Evolutionary conservation across 257 asterid species (phyloP).

Genomic region (Cynanchum wilfordii): DNA sequence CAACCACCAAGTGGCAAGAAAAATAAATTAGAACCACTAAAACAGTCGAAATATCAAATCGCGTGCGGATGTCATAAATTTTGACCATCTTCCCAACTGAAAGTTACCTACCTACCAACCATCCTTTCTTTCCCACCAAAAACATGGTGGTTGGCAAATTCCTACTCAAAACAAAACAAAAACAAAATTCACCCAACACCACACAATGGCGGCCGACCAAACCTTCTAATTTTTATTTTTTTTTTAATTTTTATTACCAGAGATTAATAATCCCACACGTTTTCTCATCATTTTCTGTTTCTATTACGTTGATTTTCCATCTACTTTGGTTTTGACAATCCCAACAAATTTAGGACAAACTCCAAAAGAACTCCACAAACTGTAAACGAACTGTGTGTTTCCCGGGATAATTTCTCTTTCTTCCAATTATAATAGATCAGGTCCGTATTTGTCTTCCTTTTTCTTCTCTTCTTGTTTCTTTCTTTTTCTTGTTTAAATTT

Average conservation of each 20-base stretch:
- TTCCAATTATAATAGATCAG: neutral
- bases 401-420: neutral
- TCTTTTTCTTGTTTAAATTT: neutral
- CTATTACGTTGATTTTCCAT: neutral
- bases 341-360: neutral
- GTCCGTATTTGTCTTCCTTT: neutral
- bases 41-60: neutral
- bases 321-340: neutral
- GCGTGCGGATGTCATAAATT: slow-evolving; percentile 3
- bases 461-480: neutral
- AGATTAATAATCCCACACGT: slow-evolving; percentile 6
- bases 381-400: neutral
- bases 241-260: neutral
- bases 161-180: neutral
- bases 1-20: too few relatives aligned
- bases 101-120: slow-evolving; percentile 43
- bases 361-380: neutral
- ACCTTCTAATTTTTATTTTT: neutral
- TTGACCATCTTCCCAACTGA: slow-evolving; percentile 50
- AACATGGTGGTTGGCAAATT: neutral
- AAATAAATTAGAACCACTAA: neutral
- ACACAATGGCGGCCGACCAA: slow-evolving; percentile 13
- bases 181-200: slow-evolving; percentile 2
- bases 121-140: slow-evolving; percentile 18
- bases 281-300: slow-evolving; percentile 2